Percentiles rank a stretch among this genome's conserved stretches.
These are phyloP conservation scores for Yarrowia bubula DNA, from an alignment of 805 yeast species.

Conservation along the genomic window DNA sequence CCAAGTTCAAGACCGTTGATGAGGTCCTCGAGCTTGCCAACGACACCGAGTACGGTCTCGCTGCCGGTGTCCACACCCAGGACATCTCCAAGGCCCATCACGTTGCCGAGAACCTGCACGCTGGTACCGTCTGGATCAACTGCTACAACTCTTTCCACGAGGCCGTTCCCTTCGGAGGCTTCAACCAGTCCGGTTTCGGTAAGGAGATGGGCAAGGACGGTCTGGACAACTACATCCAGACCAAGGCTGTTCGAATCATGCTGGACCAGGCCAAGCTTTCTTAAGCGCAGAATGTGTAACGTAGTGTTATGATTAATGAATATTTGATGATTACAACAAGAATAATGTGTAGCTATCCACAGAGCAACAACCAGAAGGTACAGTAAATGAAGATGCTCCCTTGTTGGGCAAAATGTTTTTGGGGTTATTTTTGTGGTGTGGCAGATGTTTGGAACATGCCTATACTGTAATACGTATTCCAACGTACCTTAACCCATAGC, in stretches of 20 bases:
- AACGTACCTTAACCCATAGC: no score
- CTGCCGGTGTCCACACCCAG: conserved; percentile 74
- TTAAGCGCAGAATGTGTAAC: background rate
- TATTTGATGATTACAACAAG: background rate
- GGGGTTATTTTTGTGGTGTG: no score
- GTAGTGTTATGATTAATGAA: conserved; percentile 22
- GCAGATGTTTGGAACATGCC: no score
- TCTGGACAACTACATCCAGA: conserved; percentile 65
- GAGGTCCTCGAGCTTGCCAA: conserved; percentile 72
- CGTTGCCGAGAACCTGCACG: conserved; percentile 57
- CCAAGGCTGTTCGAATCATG: conserved; percentile 66
- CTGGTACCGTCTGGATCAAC: conserved; percentile 71
- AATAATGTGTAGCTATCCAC: background rate
- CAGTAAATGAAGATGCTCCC: no score
- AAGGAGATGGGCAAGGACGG: conserved; percentile 79
- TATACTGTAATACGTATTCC: no score
- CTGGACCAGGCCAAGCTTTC: conserved; percentile 24
- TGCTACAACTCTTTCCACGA: conserved; percentile 63
- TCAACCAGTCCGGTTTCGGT: conserved; percentile 75
- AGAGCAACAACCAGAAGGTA: no score
- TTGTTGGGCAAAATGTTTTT: no score
- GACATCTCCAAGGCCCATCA: conserved; percentile 65
- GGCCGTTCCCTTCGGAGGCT: conserved; percentile 78
- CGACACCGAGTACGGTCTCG: conserved; percentile 73
- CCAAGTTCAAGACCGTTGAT: conserved; percentile 62